Conservation (phyloP, 2,329 filamentous ascomycete species). For the Verticillium alfalfae region DNA sequence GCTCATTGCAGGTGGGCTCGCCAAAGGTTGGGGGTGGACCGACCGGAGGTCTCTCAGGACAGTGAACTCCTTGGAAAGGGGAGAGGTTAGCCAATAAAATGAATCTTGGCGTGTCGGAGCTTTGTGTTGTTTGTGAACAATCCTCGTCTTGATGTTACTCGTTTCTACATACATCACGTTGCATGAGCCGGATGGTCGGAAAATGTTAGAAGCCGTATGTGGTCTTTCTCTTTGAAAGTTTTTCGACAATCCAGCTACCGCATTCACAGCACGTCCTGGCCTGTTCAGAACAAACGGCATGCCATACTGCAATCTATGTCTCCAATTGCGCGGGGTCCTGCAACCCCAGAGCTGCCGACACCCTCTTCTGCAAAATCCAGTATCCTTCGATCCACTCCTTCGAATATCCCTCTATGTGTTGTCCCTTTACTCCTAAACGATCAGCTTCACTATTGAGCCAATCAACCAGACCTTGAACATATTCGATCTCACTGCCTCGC, state of each 20-base stretch:
- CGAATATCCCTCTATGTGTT: background rate
- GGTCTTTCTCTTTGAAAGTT: too few relatives aligned
- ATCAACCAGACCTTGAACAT: slow-evolving; percentile 14
- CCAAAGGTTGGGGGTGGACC: background rate
- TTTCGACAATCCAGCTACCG: too few relatives aligned
- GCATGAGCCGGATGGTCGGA: too few relatives aligned
- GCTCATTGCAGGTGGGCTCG: background rate
- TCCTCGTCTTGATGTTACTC: too few relatives aligned
- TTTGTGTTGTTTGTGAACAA: too few relatives aligned
- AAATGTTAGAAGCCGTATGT: too few relatives aligned
- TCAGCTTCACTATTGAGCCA: slow-evolving; percentile 12
- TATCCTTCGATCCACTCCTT: slow-evolving; percentile 2
- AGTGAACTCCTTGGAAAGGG: slow-evolving; percentile 1
- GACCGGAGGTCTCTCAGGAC: background rate
- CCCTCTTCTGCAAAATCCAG: background rate
- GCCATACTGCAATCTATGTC: background rate
- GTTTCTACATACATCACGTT: too few relatives aligned
- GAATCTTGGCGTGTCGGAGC: background rate
- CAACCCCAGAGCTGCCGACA: background rate
- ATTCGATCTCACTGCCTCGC: slow-evolving; percentile 13
- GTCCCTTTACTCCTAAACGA: background rate
- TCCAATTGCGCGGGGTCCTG: background rate
- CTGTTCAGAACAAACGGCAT: too few relatives aligned
- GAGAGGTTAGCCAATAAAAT: background rate
- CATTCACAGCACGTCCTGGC: too few relatives aligned